phyloP scores from a whole-genome alignment of 352 stramenopile genomes.

The Pelagophyceae sp. region DNA sequence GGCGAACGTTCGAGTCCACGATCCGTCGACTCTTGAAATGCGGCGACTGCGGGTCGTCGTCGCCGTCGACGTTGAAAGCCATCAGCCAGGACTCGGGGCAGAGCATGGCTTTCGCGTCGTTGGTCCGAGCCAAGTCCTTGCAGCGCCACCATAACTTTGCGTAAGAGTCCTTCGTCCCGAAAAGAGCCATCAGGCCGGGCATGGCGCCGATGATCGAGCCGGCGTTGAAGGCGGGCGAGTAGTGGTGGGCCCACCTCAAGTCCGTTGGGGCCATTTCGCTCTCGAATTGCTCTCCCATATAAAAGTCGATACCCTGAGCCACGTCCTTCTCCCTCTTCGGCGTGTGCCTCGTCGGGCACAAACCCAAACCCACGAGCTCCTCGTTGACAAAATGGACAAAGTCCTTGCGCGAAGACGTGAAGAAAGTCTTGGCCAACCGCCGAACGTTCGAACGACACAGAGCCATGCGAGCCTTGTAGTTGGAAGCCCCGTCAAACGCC shows the following conservation, averaged over 20 bases:
- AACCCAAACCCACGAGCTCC: conserved; percentile 5
- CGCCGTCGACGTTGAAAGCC: neutral
- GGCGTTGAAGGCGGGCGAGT: neutral
- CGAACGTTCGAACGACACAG: too few species aligned
- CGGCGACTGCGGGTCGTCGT: neutral
- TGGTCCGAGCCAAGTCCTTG: neutral
- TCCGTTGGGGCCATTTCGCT: neutral
- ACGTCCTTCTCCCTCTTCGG: neutral
- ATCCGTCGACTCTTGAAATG: neutral
- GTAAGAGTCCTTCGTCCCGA: neutral
- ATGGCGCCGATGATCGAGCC: neutral
- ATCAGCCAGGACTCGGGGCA: conserved; percentile 4
- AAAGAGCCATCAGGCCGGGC: neutral
- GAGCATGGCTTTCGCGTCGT: too few species aligned
- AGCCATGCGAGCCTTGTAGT: too few species aligned
- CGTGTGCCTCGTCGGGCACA: neutral
- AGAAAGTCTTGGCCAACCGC: too few species aligned
- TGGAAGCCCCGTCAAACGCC: too few species aligned
- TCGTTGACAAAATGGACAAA: neutral
- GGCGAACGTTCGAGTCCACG: neutral
- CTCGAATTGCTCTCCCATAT: conserved; percentile 15
- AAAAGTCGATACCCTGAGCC: neutral
- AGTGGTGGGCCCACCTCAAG: neutral
- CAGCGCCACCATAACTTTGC: neutral
- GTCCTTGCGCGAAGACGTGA: neutral